Evolutionary conservation across 2,329 filamentous ascomycete species (phyloP).

Genomic region (Ophiosphaerella narmari): DNA sequence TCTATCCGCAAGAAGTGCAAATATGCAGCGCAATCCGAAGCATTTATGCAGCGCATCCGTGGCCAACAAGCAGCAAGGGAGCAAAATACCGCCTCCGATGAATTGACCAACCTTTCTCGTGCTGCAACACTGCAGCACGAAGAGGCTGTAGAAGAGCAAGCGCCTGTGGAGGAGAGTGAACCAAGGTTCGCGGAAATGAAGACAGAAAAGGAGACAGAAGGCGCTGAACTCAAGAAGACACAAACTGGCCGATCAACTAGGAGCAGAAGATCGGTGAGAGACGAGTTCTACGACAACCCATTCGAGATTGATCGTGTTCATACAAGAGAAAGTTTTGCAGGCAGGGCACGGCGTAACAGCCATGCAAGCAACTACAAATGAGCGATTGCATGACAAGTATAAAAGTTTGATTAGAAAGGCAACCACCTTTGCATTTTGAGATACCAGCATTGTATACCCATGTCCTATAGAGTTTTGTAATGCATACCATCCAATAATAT

Average conservation of each 20-base stretch:
- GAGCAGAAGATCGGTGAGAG: slow-evolving; percentile 29
- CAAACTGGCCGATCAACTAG: slow-evolving; percentile 35
- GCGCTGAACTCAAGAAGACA: slow-evolving; percentile 32
- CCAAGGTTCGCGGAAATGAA: slow-evolving; percentile 48
- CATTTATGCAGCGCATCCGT: slow-evolving; percentile 58
- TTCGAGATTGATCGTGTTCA: slow-evolving; percentile 56
- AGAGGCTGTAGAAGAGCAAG: slow-evolving; percentile 28
- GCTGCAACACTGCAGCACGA: slow-evolving; percentile 22
- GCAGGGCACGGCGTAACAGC: slow-evolving; percentile 27
- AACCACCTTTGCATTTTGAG: slow-evolving; percentile 8
- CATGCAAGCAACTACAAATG: slow-evolving; percentile 15
- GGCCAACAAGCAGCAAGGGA: slow-evolving; percentile 29
- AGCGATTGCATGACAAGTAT: background rate
- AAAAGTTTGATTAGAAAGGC: background rate
- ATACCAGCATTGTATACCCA: slow-evolving; percentile 30
- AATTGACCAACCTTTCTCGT: slow-evolving; percentile 29
- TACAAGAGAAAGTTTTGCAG: slow-evolving; percentile 52
- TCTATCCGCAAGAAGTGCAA: slow-evolving; percentile 69
- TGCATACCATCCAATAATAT: background rate
- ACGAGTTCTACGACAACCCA: slow-evolving; percentile 50
- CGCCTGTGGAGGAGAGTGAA: slow-evolving; percentile 22
- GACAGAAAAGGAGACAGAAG: slow-evolving; percentile 38
- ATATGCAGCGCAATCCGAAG: slow-evolving; percentile 69
- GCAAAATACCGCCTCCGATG: slow-evolving; percentile 10
- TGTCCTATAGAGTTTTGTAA: slow-evolving; percentile 9